Base-by-base conservation (phyloP, 2,329 filamentous ascomycete species). In the Microdochium bolleyi region DNA sequence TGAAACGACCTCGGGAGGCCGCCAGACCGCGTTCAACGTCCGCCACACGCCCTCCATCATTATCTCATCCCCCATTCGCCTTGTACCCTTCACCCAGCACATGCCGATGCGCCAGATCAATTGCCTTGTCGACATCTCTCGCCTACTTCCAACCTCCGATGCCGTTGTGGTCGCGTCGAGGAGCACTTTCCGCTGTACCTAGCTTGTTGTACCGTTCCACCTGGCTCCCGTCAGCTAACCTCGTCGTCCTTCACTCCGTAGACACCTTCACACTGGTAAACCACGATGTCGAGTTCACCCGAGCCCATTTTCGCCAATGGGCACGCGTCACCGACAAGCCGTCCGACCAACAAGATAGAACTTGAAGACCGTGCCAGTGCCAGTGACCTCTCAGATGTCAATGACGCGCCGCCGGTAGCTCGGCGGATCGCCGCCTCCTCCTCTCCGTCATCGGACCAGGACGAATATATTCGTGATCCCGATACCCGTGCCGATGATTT, bases 351-450 rank as follows among this genome's bases (percentile, higher is more conserved):
- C 52, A 67, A 57, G 53, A 55, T 69, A 52, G 63, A 66, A 55
- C 62, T 69, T 50, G 67, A 71, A 57, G 68, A 70, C 56, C 70
- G 68, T 54, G 63, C 78, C 56, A 87, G 80, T 70, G 88, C 90
- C 62, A 89, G 84, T 76, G 88, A 91, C 61, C 77, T 87, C 55
- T 91, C 88, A 62, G 87, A 95, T 63, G 75, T 81, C 61, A 79
- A 81, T 64, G 81, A 87, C 62, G 77, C 74, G 58, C 72, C 74
- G 62, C 73, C 77, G 62, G 73, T 52, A 52, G 72, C 58, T 66
- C 71, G 63, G 69, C 71, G 13, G n/a, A 19, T 22, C 16, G 19
- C 19, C 41, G 9, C 64, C 56, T 75, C 75, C 57, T 66, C 71
- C 38, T 67, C 69, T 52, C 65, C 70, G 44, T 74, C 76, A 49